phyloP scores from a whole-genome alignment of 495 filamentous ascomycete species.

The Neurospora hispaniola region DNA sequence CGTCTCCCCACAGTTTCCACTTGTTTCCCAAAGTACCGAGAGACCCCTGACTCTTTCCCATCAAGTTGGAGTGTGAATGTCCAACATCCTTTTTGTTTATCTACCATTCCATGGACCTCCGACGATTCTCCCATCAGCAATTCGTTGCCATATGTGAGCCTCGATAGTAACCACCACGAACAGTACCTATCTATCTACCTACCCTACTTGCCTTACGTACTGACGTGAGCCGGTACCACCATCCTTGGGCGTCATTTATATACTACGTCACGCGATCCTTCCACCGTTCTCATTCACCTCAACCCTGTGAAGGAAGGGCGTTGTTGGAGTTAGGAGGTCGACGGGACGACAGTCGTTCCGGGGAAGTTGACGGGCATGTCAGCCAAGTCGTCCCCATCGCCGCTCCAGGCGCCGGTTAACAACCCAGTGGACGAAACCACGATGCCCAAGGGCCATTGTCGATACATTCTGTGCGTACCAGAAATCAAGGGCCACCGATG shows the following conservation, averaged over 20 bases:
- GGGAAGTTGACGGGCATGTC: constrained; percentile 3
- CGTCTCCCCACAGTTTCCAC: neutral
- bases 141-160: constrained; percentile 22
- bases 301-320: neutral
- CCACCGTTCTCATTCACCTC: neutral
- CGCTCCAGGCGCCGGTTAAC: constrained; percentile 17
- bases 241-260: neutral
- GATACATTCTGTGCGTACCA: constrained; percentile 43
- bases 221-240: constrained; percentile 5
- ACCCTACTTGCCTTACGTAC: neutral
- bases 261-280: neutral
- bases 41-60: neutral
- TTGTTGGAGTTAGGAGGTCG: neutral
- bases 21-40: neutral
- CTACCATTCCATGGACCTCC: constrained; percentile 18
- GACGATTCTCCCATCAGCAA: constrained; percentile 5
- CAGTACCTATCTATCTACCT: neutral
- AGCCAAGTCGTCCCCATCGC: constrained; percentile 24
- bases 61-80: constrained; percentile 8
- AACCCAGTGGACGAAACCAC: constrained; percentile 25
- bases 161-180: constrained; percentile 11
- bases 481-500: constrained; percentile 45
- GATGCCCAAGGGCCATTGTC: constrained; percentile 43
- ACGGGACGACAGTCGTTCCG: neutral
- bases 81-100: neutral